phyloP scores from a whole-genome alignment of 1,284 basidiomycete genomes.

The Leccinum holopus region DNA sequence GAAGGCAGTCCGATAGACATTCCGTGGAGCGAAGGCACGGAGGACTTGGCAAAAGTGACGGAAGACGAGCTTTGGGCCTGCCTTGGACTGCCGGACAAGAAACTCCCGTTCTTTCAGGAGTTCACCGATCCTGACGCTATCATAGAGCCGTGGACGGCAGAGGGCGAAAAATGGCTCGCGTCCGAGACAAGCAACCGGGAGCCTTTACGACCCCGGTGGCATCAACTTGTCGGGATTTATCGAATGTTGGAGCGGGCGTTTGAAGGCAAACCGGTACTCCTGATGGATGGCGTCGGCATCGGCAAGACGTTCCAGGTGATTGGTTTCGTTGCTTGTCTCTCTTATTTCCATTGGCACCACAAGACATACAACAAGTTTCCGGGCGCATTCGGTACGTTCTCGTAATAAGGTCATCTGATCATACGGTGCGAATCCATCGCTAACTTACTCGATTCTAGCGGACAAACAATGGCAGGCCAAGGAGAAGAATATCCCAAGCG shows the following conservation, averaged over 20 bases:
- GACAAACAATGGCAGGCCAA: slow-evolving; percentile 2
- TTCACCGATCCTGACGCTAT: not conserved
- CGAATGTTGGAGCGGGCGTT: not conserved
- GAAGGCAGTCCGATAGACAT: not conserved
- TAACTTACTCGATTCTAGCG: not conserved
- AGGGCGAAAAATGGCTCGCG: not conserved
- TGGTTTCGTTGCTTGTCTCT: not conserved
- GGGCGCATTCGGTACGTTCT: not conserved
- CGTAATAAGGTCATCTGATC: not conserved
- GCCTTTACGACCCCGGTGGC: not conserved
- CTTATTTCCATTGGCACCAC: not conserved
- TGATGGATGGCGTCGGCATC: not conserved
- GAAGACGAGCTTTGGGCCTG: not conserved
- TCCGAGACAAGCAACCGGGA: not conserved
- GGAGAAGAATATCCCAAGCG: not conserved
- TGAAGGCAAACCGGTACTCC: not conserved
- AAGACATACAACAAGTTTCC: not conserved
- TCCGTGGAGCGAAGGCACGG: not conserved
- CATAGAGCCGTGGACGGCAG: not conserved
- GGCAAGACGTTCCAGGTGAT: not conserved
- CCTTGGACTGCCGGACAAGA: not conserved
- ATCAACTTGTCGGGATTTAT: not conserved
- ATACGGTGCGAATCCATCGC: too few relatives aligned
- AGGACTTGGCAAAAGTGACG: not conserved
- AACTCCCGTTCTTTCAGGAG: not conserved